Evolutionary conservation across 2,329 filamentous ascomycete species (phyloP).

Genomic region (Thyridium curvatum): DNA sequence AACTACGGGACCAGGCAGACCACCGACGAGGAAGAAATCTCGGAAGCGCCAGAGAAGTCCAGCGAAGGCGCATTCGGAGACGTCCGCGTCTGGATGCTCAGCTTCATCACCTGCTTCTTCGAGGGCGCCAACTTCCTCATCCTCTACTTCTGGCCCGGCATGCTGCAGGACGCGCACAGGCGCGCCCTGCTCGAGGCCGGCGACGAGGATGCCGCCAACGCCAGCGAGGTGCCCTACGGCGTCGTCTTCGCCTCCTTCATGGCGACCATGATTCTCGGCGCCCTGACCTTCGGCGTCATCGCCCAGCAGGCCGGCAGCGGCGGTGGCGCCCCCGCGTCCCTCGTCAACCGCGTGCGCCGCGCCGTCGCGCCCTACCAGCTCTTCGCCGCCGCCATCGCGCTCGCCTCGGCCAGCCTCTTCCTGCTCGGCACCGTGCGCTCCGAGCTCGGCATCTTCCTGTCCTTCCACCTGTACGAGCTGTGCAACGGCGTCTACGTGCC

Average conservation of each 20-base stretch:
- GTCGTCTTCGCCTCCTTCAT: slow-evolving; percentile 51
- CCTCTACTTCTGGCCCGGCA: slow-evolving; percentile 24
- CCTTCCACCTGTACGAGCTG: slow-evolving; percentile 22
- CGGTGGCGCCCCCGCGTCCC: not conserved
- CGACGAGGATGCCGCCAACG: not conserved
- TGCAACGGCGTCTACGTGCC: slow-evolving; percentile 26
- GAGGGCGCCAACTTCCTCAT: slow-evolving; percentile 25
- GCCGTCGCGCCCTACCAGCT: slow-evolving; percentile 8
- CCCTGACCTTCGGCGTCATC: slow-evolving; percentile 7
- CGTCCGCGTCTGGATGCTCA: slow-evolving; percentile 20
- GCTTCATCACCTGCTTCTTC: slow-evolving; percentile 24
- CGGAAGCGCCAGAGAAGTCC: not conserved
- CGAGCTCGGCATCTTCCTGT: slow-evolving; percentile 16
- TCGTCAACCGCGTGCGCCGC: not conserved
- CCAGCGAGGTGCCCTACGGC: slow-evolving; percentile 16
- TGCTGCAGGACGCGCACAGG: slow-evolving; percentile 20
- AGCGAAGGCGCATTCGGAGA: slow-evolving; percentile 7
- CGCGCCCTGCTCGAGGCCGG: not conserved
- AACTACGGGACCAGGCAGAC: slow-evolving; percentile 6
- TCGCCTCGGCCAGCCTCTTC: slow-evolving; percentile 15
- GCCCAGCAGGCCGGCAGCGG: not conserved
- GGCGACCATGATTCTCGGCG: slow-evolving; percentile 13
- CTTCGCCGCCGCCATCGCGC: slow-evolving; percentile 13
- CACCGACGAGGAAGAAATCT: not conserved
- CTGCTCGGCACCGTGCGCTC: slow-evolving; percentile 10